These are phyloP conservation scores for Agastache rugosa DNA, from an alignment of 257 asterid genomes.

Conservation along the genomic window DNA sequence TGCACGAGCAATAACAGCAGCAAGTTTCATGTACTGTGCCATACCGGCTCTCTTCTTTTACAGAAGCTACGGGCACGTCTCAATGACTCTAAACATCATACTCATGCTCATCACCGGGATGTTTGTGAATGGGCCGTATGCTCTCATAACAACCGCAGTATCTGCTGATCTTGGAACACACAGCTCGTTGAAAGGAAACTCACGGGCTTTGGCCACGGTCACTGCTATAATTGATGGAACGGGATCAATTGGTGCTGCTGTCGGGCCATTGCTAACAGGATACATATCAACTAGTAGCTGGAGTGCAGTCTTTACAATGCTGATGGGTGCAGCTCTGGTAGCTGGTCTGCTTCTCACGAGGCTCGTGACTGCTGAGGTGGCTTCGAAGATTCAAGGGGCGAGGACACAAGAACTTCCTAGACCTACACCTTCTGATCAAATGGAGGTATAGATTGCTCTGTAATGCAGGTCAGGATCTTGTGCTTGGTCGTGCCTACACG, in stretches of 20 bases:
- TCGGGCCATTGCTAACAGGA: constrained; percentile 91
- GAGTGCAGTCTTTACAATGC: constrained; percentile 88
- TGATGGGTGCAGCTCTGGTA: constrained; percentile 82
- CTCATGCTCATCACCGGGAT: constrained; percentile 85
- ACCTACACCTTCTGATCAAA: constrained; percentile 36
- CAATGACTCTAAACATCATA: constrained; percentile 67
- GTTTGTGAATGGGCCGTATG: constrained; percentile 94
- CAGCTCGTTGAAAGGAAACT: constrained; percentile 81
- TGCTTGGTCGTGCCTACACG: neutral
- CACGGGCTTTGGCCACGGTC: constrained; percentile 90
- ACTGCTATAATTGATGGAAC: constrained; percentile 98
- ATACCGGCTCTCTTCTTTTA: constrained; percentile 89
- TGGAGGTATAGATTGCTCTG: constrained; percentile 57
- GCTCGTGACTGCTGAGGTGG: constrained; percentile 87
- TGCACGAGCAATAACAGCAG: constrained; percentile 93
- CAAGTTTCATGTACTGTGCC: constrained; percentile 95
- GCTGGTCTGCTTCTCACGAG: constrained; percentile 86
- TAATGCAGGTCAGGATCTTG: neutral
- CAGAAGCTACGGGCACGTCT: constrained; percentile 79
- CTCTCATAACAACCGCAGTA: constrained; percentile 96
- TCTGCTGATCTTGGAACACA: constrained; percentile 98
- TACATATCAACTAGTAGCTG: constrained; percentile 88
- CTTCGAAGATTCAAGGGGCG: constrained; percentile 61
- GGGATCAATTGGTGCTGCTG: constrained; percentile 96
- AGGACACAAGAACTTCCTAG: constrained; percentile 38